Base-by-base conservation (phyloP, 306 rosid species). In the Oxytropis ochrocephala region DNA sequence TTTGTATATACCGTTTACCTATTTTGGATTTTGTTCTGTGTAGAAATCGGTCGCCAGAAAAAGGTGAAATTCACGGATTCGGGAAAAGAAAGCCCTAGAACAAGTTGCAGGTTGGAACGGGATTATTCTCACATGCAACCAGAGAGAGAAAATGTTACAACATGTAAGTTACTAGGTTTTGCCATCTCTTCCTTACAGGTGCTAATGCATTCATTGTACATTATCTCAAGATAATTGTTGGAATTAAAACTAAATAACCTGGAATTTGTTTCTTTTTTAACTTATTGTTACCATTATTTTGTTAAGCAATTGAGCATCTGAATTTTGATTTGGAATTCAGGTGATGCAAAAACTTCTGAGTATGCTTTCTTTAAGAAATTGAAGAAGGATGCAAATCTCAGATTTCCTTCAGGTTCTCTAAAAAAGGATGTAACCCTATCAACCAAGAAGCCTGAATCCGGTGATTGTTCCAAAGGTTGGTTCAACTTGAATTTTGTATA, bases 311-410 rank as follows among this genome's bases (percentile, higher is more conserved):
- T 46, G 11, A 47, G 52, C n/a, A 42, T 30, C 19, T 60, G 77
- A 69, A 78, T 24, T 56, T 69, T 80, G 75, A 67, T 78, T 30
- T 13, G 35, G 68, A 58, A 53, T 48, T 42, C 17, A 67, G 81
- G 70, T 50, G 77, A 64, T 49, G 80, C 92, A 1, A 89, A 92
- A 84, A 92, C 96, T 69, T 86, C 96, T 0, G 98, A 90, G 83
- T 92, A 69, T 68, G 92, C 95, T 32, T 89, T 89, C 77, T 89
- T 85, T 32, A 87, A 77, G 89, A 92, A 86, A 78, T 72, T 89
- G 47, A 92, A 82, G 91, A 79, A 85, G 75, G 83, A 80, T 47
- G 95, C 85, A 12, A 65, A 61, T 50, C 67, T 42, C 4, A 78
- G 66, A 52, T 46, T 62, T 41, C 62, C 44, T 39, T 73, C 81